Evolutionary conservation across 495 filamentous ascomycete genomes (phyloP).

Genomic region (Filosporella fistucella): DNA sequence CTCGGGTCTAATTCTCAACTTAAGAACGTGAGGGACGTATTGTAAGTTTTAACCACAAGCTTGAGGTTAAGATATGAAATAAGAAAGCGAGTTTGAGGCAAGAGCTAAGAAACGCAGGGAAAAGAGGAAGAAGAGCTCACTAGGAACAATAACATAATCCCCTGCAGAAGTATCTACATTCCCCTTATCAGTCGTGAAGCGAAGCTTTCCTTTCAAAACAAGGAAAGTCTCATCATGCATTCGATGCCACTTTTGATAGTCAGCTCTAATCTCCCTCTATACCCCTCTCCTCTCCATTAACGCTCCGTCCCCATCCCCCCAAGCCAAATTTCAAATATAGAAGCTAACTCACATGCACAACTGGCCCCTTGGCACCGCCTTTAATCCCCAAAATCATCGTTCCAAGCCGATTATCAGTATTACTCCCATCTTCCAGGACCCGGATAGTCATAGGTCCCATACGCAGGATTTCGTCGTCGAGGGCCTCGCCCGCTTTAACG

Average conservation of each 20-base stretch:
- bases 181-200: conserved; percentile 36
- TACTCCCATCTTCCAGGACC: conserved; percentile 40
- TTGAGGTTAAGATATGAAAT: too few species aligned
- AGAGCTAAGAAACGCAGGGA: too few species aligned
- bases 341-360: too few species aligned
- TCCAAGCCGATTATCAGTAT: conserved; percentile 45
- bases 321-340: too few species aligned
- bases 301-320: too few species aligned
- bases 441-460: conserved; percentile 36
- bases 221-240: conserved; percentile 56
- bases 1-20: neutral
- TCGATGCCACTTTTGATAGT: too few species aligned
- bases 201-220: conserved; percentile 40
- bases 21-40: neutral
- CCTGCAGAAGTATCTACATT: conserved; percentile 40
- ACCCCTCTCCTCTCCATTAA: too few species aligned
- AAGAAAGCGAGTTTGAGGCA: too few species aligned
- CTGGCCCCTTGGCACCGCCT: conserved; percentile 40
- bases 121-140: too few species aligned
- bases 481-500: conserved; percentile 25
- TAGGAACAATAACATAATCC: conserved; percentile 47
- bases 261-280: too few species aligned
- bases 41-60: too few species aligned
- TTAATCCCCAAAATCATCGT: conserved; percentile 41
- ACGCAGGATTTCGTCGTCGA: conserved; percentile 29